Evolutionary conservation across 257 asterid genomes (phyloP).

Genomic region (Lantana camara): DNA sequence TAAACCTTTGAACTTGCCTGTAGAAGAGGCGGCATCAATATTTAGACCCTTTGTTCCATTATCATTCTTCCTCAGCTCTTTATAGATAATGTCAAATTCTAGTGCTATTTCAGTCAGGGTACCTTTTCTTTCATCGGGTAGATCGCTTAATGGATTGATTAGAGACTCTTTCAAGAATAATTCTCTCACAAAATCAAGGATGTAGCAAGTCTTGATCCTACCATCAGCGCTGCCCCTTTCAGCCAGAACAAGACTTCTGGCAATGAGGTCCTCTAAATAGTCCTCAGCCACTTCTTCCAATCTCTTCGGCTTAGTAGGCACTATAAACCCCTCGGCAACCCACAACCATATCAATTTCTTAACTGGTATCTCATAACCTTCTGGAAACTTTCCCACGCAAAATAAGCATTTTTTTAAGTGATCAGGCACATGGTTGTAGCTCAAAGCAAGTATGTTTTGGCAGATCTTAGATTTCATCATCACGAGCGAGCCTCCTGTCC

Average conservation of each 20-base stretch:
- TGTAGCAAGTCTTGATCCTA: too few relatives aligned
- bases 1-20: constrained; percentile 4
- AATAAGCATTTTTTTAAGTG: constrained; percentile 30
- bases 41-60: not conserved
- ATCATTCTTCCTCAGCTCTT: not conserved
- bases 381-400: constrained; percentile 32
- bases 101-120: not conserved
- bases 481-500: constrained; percentile 19
- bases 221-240: too few relatives aligned
- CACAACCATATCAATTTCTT: constrained; percentile 26
- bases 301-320: constrained; percentile 25
- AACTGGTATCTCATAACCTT: constrained; percentile 19
- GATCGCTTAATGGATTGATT: not conserved
- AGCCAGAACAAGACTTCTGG: too few relatives aligned
- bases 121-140: too few relatives aligned
- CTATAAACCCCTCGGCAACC: constrained; percentile 34
- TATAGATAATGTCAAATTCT: not conserved
- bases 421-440: too few relatives aligned
- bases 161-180: constrained; percentile 33
- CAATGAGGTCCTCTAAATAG: too few relatives aligned
- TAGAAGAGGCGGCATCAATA: not conserved
- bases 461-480: constrained; percentile 1
- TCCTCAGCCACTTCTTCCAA: too few relatives aligned
- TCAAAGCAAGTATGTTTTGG: too few relatives aligned
- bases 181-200: constrained; percentile 30